These are phyloP conservation scores for Volvox africanus DNA, from an alignment of 139 green algal species.

Conservation along the genomic window DNA sequence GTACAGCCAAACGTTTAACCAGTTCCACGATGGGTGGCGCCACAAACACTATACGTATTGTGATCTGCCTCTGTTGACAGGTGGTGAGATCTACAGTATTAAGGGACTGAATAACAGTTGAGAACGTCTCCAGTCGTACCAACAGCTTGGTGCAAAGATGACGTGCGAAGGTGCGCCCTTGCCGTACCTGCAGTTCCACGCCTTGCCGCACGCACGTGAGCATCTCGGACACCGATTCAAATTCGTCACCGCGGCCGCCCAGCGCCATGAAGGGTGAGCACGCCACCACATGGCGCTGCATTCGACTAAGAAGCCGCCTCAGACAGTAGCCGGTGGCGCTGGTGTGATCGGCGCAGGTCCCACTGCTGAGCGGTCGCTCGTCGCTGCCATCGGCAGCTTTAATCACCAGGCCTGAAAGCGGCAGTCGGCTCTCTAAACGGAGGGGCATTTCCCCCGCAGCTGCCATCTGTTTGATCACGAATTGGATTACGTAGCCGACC, in stretches of 20 bases:
- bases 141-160: not conserved
- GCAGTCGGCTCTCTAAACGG: not conserved
- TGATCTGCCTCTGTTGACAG: no score
- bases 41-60: no score
- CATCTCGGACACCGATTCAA: slow-evolving; percentile 57
- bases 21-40: no score
- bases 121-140: no score
- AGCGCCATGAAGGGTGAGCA: slow-evolving; percentile 63
- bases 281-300: slow-evolving; percentile 10
- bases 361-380: not conserved
- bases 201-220: slow-evolving; percentile 37
- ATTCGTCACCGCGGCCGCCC: slow-evolving; percentile 57
- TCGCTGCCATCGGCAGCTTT: not conserved
- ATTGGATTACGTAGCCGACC: slow-evolving; percentile 49
- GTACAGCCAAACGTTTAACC: no score
- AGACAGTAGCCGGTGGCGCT: not conserved
- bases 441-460: not conserved
- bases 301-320: not conserved
- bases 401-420: not conserved
- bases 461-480: slow-evolving; percentile 22
- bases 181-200: slow-evolving; percentile 44
- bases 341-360: not conserved
- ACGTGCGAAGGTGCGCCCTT: no score
- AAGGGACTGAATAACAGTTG: no score
- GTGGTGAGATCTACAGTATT: no score